phyloP scores from a whole-genome alignment of 768 basidiomycete genomes.

The Russula sp. region DNA sequence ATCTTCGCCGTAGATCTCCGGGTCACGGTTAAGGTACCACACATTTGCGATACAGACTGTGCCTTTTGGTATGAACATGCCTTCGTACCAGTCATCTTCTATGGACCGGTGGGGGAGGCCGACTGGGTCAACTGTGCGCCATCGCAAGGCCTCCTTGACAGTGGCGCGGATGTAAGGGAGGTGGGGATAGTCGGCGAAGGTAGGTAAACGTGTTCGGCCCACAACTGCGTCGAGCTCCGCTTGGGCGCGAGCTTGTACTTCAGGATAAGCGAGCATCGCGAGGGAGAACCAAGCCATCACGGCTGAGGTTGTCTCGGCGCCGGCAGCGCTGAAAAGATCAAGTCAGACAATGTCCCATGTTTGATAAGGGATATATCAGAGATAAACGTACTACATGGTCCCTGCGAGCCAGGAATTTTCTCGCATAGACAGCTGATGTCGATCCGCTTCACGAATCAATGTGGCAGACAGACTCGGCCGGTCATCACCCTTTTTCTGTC shows the following conservation, averaged over 20 bases:
- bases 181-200: constrained; percentile 25
- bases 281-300: constrained; percentile 30
- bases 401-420: constrained; percentile 31
- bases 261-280: constrained; percentile 28
- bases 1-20: constrained; percentile 28
- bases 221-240: constrained; percentile 29
- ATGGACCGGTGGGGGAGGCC: constrained; percentile 30
- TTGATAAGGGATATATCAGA: background rate
- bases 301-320: constrained; percentile 27
- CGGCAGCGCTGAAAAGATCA: constrained; percentile 21
- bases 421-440: constrained; percentile 19
- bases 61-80: constrained; percentile 29
- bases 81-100: constrained; percentile 31
- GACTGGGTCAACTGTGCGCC: constrained; percentile 28
- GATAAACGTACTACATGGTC: constrained; percentile 31
- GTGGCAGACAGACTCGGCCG: constrained; percentile 23
- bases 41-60: constrained; percentile 29
- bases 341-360: background rate
- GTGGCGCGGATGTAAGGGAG: constrained; percentile 29
- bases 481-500: constrained; percentile 21
- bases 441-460: constrained; percentile 16
- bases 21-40: constrained; percentile 28
- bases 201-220: constrained; percentile 26
- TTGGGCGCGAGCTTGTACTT: constrained; percentile 26
- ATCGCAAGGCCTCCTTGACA: constrained; percentile 29